Percentiles rank a stretch among this genome's conserved stretches.
phyloP scores from a whole-genome alignment of 352 stramenopile genomes.

The Aphanomyces astaci region DNA sequence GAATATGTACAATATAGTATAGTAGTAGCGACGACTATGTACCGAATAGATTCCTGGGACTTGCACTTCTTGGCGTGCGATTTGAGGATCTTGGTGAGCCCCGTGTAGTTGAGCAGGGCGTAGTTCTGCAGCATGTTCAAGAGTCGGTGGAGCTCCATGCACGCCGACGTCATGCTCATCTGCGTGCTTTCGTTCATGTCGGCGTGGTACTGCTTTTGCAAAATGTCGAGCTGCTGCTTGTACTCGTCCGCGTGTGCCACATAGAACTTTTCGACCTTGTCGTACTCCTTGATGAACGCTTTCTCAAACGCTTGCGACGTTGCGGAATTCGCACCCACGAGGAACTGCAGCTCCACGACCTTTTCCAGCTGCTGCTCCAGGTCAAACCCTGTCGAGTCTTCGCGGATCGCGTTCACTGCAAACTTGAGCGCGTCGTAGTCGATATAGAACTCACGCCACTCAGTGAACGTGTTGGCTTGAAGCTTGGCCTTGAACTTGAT shows the following conservation, averaged over 20 bases:
- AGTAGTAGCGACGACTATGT: too few relatives aligned
- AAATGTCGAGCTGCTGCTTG: slow-evolving; percentile 68
- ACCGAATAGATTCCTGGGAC: slow-evolving; percentile 32
- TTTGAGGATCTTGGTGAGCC: slow-evolving; percentile 97
- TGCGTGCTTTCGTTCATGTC: slow-evolving; percentile 48
- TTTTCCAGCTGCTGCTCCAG: slow-evolving; percentile 29
- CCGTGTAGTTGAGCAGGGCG: slow-evolving; percentile 97
- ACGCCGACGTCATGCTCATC: slow-evolving; percentile 89
- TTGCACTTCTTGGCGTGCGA: slow-evolving; percentile 90
- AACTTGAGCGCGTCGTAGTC: slow-evolving; percentile 87
- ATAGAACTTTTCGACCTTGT: slow-evolving; percentile 92
- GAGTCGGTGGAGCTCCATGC: slow-evolving; percentile 90
- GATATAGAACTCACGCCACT: slow-evolving; percentile 85
- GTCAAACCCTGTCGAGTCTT: slow-evolving; percentile 29
- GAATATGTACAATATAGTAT: not conserved
- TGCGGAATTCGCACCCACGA: slow-evolving; percentile 24
- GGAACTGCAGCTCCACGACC: slow-evolving; percentile 23
- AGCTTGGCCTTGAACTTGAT: slow-evolving; percentile 42
- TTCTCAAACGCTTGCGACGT: slow-evolving; percentile 64
- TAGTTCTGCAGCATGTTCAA: slow-evolving; percentile 95
- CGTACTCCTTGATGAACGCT: slow-evolving; percentile 65
- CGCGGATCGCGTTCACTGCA: slow-evolving; percentile 41
- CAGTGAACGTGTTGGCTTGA: slow-evolving; percentile 66
- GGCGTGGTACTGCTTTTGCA: slow-evolving; percentile 61
- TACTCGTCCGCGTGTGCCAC: slow-evolving; percentile 72